Evolutionary conservation across 2,329 filamentous ascomycete species (phyloP), one percentile per base, ranked within the genome.

Genomic region (Colletotrichum neosansevieriae): DNA sequence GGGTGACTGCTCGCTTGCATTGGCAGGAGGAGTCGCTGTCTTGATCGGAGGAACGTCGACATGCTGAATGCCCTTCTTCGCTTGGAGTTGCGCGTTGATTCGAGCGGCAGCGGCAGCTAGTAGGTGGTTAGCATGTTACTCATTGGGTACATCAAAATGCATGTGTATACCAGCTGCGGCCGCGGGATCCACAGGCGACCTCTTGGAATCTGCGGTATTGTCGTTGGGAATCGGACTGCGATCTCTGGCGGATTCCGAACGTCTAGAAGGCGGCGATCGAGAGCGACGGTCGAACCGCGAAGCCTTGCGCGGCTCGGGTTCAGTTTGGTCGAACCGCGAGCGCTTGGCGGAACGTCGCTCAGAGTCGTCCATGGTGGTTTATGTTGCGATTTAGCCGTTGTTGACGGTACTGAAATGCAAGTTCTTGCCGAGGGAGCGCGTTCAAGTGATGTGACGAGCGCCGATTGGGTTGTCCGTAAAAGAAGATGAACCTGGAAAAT

Each of bases 281-380:
- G 96, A 98, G 74, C 96, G 92, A 74, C 94, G 90, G 81, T 98
- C 95, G 80, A 97, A 98, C 77, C 94, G 89, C 57, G 94, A 97
- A 49, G 87, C 77, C 73, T 90, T 86, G 75, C 90, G 91, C 65
- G 92, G 89, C 76, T 96, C 93, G 6, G 92, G 90, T 78, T 95
- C 93, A 53, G 90, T 96, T 80, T 97, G 93, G 78, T 98, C 95
- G 81, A 98, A 98, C 79, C 95, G 94, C 76, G 94, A 97, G 71
- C 94, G 92, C 85, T 97, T 97, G 69, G 85, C 83, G 69, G 84
- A 85, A 70, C 89, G 89, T 77, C 90, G 88, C 73, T 94, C 92
- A 71, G 91, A 86, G 75, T 96, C 93, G 73, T 92, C 89, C 94
- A 97, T 82, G 62, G 38, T 40, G 44, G 42, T 53, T 32, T 51